Base-by-base conservation (phyloP, 2,329 filamentous ascomycete species). In the Paradendryphiella salina region DNA sequence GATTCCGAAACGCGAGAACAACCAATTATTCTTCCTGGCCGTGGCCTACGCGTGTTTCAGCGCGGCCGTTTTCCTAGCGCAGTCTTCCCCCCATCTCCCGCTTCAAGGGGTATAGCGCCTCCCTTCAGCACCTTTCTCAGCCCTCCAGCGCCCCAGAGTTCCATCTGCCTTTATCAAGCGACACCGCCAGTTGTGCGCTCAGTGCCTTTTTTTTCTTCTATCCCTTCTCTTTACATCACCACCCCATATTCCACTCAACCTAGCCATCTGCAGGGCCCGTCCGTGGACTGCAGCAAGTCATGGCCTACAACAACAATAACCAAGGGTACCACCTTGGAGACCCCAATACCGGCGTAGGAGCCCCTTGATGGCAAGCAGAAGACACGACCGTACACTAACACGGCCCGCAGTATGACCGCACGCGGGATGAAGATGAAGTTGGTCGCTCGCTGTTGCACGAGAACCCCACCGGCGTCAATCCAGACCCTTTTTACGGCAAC, bases 381-480 rank as follows among this genome's bases (percentile, higher is more conserved):
- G 29, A 29, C 47, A 28, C 42, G n/a, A 39, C 36, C 13, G 17
- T 23, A 31, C 50, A 33, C 56, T 54, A 32, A 56, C 44, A 14
- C 34, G 26, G 31, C 9, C 56, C 62, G 50, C 72, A 75, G 63
- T 69, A 73, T 59, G 64, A 66, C 43, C 67, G 64, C 56, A 52
- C 57, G 41, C 64, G 69, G 35, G 72, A 78, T 54, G 77, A 80
- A 52, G 77, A 79, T 15, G 78, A 80, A 57, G 75, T 74, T 51
- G 75, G 74, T 63, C 76, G 73, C 55, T 80, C 77, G 43, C 73
- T 80, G 35, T 73, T 80, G 21, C 76, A 78, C 69, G 65, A 71
- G 40, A 78, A 79, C 60, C 75, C 77, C 31, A 74, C 73, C 13
- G 77, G 77, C 52, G 70, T 72, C 28, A 71, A 75, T 59, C 69